phyloP scores from a whole-genome alignment of 352 stramenopile species.

The Globisporangium camurandrum region DNA sequence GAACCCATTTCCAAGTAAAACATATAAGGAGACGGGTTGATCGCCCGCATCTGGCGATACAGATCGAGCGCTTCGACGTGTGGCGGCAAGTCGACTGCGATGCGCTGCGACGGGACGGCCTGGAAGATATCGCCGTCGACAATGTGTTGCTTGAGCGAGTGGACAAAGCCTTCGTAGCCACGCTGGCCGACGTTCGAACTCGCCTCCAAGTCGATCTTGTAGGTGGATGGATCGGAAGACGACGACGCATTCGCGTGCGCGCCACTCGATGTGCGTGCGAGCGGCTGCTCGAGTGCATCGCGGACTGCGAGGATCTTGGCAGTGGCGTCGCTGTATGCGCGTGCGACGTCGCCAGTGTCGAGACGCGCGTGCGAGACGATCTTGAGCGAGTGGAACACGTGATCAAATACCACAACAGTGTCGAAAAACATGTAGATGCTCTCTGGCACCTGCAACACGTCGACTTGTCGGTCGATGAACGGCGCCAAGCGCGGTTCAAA shows the following conservation, averaged over 20 bases:
- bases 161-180: slow-evolving; percentile 84
- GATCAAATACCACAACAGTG: slow-evolving; percentile 86
- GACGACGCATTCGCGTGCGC: slow-evolving; percentile 38
- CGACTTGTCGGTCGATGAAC: slow-evolving; percentile 64
- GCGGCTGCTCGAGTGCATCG: slow-evolving; percentile 49
- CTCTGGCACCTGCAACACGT: slow-evolving; percentile 79
- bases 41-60: slow-evolving; percentile 84
- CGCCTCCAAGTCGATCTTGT: slow-evolving; percentile 61
- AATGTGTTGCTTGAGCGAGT: slow-evolving; percentile 85
- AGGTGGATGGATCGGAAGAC: slow-evolving; percentile 1
- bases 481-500: slow-evolving; percentile 82
- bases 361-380: slow-evolving; percentile 78
- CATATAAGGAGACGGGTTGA: slow-evolving; percentile 89
- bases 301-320: slow-evolving; percentile 66
- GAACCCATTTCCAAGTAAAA: slow-evolving; percentile 82
- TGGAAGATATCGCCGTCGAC: slow-evolving; percentile 89
- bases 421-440: slow-evolving; percentile 90
- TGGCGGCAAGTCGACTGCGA: slow-evolving; percentile 57
- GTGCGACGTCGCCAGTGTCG: slow-evolving; percentile 51
- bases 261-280: slow-evolving; percentile 45
- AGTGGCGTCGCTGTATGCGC: slow-evolving; percentile 64
- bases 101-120: slow-evolving; percentile 78
- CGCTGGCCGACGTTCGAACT: slow-evolving; percentile 77
- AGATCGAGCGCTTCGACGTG: slow-evolving; percentile 71
- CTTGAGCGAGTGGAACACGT: slow-evolving; percentile 88